Evolutionary conservation across 352 stramenopile species (phyloP).

Genomic region (Phytopythium oedochilum): DNA sequence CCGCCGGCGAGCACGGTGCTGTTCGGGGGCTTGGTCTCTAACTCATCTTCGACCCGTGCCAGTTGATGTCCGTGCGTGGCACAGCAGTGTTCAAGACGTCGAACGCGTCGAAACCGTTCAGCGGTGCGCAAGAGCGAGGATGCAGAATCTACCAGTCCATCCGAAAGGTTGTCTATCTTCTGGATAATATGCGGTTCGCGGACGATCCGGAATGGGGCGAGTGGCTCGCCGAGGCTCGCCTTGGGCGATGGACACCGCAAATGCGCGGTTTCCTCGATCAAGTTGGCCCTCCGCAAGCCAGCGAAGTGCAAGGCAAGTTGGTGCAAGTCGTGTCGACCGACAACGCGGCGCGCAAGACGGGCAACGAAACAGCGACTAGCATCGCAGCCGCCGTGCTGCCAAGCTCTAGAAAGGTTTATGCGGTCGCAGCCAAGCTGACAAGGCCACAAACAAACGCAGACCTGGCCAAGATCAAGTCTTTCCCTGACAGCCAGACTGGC

Average conservation of each 20-base stretch:
- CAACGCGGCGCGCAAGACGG: background rate
- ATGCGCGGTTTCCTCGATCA: conserved; percentile 1
- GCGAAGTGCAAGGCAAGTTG: background rate
- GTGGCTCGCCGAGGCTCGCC: conserved; percentile 9
- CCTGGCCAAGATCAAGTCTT: background rate
- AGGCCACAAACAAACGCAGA: conserved; percentile 1
- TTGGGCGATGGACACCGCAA: conserved; percentile 6
- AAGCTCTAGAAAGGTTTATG: background rate
- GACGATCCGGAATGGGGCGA: conserved; percentile 14
- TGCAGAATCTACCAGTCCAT: conserved; percentile 8
- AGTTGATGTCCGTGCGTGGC: conserved; percentile 3
- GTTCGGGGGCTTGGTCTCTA: conserved; percentile 5
- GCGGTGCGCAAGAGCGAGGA: background rate
- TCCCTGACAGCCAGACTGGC: conserved; percentile 7
- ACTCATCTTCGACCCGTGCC: conserved; percentile 17
- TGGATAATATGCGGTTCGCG: conserved; percentile 15
- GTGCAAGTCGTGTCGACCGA: conserved; percentile 9
- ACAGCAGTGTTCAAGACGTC: conserved; percentile 6
- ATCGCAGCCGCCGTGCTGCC: background rate
- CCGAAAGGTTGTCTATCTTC: conserved; percentile 15
- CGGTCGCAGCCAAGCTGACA: background rate
- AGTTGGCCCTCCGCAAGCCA: background rate
- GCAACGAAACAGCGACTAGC: background rate
- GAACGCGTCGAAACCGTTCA: background rate
- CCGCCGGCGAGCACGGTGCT: background rate